Evolutionary conservation across 1,139 yeast species (phyloP).

Genomic region (Saccharomycopsis crataegensis): DNA sequence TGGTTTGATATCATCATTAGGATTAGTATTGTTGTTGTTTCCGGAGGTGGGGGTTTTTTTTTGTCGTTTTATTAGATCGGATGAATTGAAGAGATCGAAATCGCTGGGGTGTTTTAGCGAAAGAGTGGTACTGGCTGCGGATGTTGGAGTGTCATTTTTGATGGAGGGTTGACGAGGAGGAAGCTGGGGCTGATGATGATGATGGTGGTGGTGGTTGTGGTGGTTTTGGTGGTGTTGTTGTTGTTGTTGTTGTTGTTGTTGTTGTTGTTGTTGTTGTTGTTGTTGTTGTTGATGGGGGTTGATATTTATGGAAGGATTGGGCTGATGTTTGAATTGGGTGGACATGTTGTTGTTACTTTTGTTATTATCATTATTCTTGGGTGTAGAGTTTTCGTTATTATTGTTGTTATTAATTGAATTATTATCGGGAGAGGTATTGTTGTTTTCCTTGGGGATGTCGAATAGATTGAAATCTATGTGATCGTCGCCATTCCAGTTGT

Average conservation of each 20-base stretch:
- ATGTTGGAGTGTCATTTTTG: neutral
- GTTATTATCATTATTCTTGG: neutral
- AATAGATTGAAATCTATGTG: constrained; percentile 5
- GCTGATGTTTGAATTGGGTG: no score
- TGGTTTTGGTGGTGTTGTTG: no score
- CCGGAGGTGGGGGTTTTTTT: neutral
- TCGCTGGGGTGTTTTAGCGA: neutral
- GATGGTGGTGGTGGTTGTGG: neutral
- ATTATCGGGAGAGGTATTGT: no score
- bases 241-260: neutral
- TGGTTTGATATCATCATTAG: neutral
- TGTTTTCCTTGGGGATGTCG: neutral
- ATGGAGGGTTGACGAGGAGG: neutral
- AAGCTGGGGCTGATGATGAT: no score
- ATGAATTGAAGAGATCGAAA: no score
- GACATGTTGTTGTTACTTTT: neutral
- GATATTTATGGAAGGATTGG: no score
- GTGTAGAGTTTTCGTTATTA: neutral
- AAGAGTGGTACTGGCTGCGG: neutral
- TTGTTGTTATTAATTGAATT: neutral
- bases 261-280: neutral
- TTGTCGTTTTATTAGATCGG: no score
- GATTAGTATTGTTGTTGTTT: constrained; percentile 15
- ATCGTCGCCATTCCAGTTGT: constrained; percentile 7
- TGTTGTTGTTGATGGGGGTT: neutral